Conservation (phyloP, 179 eudicot genomes). For the Corrigiola litoralis region DNA sequence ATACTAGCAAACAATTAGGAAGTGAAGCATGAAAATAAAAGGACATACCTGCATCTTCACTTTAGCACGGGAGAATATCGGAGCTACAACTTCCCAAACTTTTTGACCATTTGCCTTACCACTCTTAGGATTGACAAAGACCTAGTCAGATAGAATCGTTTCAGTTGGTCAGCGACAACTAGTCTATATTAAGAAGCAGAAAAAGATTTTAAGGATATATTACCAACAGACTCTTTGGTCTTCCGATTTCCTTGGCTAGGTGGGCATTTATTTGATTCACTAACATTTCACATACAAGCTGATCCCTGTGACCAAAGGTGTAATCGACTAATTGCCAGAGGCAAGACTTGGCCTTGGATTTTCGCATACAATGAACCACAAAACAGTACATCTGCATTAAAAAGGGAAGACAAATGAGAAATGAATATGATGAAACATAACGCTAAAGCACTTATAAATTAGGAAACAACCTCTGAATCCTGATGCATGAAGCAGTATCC, state of each 20-base stretch:
- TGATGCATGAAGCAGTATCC: conserved; percentile 43
- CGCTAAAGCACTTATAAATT: background rate
- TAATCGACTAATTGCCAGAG: conserved; percentile 56
- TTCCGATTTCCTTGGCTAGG: conserved; percentile 45
- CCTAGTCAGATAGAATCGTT: conserved; percentile 45
- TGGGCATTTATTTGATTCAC: conserved; percentile 46
- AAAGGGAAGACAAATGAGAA: conserved; percentile 3
- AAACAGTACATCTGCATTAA: conserved; percentile 78
- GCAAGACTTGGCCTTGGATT: conserved; percentile 51
- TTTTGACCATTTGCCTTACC: conserved; percentile 75
- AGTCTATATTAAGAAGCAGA: background rate
- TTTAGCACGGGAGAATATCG: conserved; percentile 76
- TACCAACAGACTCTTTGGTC: conserved; percentile 93
- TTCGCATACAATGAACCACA: conserved; percentile 57
- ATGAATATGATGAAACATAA: conserved; percentile 6
- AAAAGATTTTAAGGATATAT: conserved; percentile 1
- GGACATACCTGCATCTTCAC: conserved; percentile 68
- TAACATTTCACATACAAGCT: conserved; percentile 52
- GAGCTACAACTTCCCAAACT: conserved; percentile 78
- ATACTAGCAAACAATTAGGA: too few species aligned
- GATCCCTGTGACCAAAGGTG: conserved; percentile 78
- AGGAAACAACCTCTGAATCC: conserved; percentile 48
- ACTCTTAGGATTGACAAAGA: conserved; percentile 86
- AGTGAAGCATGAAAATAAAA: background rate
- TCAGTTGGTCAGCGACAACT: background rate